Evolutionary conservation across 148 eudicot genomes (phyloP), one percentile per base, ranked within the genome.

Genomic region (Hydrangea macrophylla): DNA sequence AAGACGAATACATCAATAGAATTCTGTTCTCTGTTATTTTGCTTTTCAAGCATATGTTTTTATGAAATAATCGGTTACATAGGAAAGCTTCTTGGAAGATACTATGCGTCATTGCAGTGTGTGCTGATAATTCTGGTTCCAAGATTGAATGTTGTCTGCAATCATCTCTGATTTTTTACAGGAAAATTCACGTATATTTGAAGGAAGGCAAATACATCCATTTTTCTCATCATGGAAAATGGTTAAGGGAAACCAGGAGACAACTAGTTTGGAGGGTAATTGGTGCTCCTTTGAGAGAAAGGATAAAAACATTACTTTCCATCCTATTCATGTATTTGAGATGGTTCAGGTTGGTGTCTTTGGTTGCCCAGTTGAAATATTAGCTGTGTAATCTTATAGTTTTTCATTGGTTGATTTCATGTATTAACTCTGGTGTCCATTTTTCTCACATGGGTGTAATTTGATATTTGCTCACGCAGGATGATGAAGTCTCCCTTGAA

Each of bases 271-370:
- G 68, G 90, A 82, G 76, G 72, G 30, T 56, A 73, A 73, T 39
- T 81, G 71, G 64, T 74, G 70, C 57, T 73, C 75, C 26, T 45
- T 54, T 60, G 77, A 71, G 77, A 68, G 76, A 70, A 78, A 83
- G 64, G 83, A 78, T 31, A 80, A 65, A 70, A 59, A 75, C 69
- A 69, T 63, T 32, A 69, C 72, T 56, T 70, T 84, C 71, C 78
- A 78, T 59, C 98, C 96, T 72, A 80, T 94, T 77, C 98, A 94
- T 66, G 92, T 94, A 56, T 82, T 85, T 85, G 98, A 88, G 69
- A 70, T 74, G 60, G 75, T 56, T 51, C 79, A 84, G 97, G 98
- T 94, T 68, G 32, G 11, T n/a, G 53, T 9, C 62, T 10, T 55
- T 64, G 48, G 44, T 62, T 65, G 27, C 31, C 20, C 42, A 66